A percentile compares a stretch with the other conserved stretches of the same genome.
Conservation (phyloP, 1,284 basidiomycete species). For the Cystobasidium slooffiae region DNA sequence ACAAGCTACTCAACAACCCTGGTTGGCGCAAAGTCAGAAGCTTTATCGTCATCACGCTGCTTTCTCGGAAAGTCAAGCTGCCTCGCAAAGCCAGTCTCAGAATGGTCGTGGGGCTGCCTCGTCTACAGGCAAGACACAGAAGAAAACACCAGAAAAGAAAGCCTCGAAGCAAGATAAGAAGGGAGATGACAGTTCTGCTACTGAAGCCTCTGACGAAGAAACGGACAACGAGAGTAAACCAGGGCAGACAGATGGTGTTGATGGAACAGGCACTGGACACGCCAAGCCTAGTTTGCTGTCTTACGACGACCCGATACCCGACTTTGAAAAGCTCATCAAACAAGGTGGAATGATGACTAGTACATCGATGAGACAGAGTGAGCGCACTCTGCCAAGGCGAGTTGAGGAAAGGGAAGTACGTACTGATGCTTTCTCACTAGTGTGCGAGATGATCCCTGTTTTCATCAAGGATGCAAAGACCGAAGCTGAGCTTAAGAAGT, state of each 20-base stretch:
- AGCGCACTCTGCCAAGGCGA: not conserved
- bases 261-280: not conserved
- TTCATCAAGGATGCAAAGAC: conserved; percentile 32
- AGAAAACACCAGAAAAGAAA: conserved; percentile 4
- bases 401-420: not conserved
- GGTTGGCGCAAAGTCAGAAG: conserved; percentile 22
- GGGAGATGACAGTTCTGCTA: conserved; percentile 34
- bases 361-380: conserved; percentile 28
- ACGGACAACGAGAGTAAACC: conserved; percentile 2
- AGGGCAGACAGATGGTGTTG: not conserved
- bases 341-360: conserved; percentile 38
- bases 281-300: conserved; percentile 30
- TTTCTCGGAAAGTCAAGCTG: conserved; percentile 21
- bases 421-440: conserved; percentile 8
- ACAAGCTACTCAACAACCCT: conserved; percentile 22
- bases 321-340: conserved; percentile 37
- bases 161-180: not conserved
- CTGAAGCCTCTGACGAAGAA: conserved; percentile 30
- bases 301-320: conserved; percentile 37
- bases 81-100: conserved; percentile 26
- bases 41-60: conserved; percentile 27
- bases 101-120: not conserved
- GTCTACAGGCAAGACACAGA: not conserved
- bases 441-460: conserved; percentile 35
- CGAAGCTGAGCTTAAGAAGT: conserved; percentile 22